phyloP scores from a whole-genome alignment of 352 stramenopile species.

The Discostella stelligera region DNA sequence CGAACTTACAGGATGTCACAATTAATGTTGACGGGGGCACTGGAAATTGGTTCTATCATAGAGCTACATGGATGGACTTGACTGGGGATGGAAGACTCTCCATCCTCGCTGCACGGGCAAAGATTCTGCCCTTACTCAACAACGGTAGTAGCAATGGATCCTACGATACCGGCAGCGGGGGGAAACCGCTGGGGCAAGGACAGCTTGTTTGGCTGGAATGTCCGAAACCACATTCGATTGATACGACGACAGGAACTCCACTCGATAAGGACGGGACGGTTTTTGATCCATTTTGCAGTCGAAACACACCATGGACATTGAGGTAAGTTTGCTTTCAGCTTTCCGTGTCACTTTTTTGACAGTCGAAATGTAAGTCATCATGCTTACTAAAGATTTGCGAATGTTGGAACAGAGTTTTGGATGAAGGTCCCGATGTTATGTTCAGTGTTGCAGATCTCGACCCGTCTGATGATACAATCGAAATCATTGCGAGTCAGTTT shows the following conservation, averaged over 20 bases:
- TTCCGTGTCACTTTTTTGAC: background rate
- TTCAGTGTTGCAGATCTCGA: slow-evolving; percentile 84
- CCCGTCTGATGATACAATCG: slow-evolving; percentile 76
- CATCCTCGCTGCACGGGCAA: slow-evolving; percentile 81
- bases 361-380: background rate
- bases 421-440: slow-evolving; percentile 85
- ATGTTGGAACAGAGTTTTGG: slow-evolving; percentile 61
- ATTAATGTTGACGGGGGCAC: slow-evolving; percentile 22
- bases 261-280: slow-evolving; percentile 71
- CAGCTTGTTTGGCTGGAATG: slow-evolving; percentile 84
- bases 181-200: slow-evolving; percentile 25
- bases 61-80: slow-evolving; percentile 81
- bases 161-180: background rate
- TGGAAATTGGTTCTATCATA: slow-evolving; percentile 79
- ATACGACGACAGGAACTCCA: slow-evolving; percentile 59
- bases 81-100: slow-evolving; percentile 80
- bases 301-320: slow-evolving; percentile 76
- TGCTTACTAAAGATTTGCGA: background rate
- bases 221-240: slow-evolving; percentile 67
- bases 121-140: slow-evolving; percentile 62
- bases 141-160: slow-evolving; percentile 15
- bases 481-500: slow-evolving; percentile 85
- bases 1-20: slow-evolving; percentile 18
- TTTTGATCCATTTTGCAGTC: slow-evolving; percentile 73
- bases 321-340: slow-evolving; percentile 29